Percentiles rank a stretch among this genome's conserved stretches.
phyloP scores from a whole-genome alignment of 2,329 filamentous ascomycete species.

The Cyphellophora attinorum region DNA sequence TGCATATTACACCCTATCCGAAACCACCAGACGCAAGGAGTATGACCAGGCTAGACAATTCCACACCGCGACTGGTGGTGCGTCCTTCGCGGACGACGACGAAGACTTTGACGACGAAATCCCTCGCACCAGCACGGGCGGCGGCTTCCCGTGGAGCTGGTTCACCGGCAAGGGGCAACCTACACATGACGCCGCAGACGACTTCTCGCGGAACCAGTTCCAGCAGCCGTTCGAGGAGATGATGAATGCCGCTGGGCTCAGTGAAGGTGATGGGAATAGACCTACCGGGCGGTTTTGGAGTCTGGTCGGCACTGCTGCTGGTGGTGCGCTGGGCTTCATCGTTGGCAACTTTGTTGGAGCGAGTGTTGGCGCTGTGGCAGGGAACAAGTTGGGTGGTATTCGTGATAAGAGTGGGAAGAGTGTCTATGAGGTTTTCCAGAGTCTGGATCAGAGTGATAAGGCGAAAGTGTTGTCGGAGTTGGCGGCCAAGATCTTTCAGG shows the following conservation, averaged over 20 bases:
- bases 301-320: slow-evolving; percentile 73
- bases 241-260: slow-evolving; percentile 80
- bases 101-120: slow-evolving; percentile 22
- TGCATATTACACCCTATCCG: slow-evolving; percentile 84
- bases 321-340: slow-evolving; percentile 88
- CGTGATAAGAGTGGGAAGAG: slow-evolving; percentile 88
- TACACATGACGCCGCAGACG: slow-evolving; percentile 33
- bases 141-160: slow-evolving; percentile 56
- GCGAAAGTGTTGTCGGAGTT: slow-evolving; percentile 73
- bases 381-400: slow-evolving; percentile 82
- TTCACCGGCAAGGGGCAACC: slow-evolving; percentile 28
- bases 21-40: slow-evolving; percentile 64
- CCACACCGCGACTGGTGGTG: slow-evolving; percentile 38
- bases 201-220: slow-evolving; percentile 70
- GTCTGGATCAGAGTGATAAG: slow-evolving; percentile 74
- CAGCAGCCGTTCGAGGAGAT: slow-evolving; percentile 83
- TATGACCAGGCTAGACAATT: slow-evolving; percentile 68
- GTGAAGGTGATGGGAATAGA: slow-evolving; percentile 38
- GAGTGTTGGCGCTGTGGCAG: slow-evolving; percentile 81
- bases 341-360: slow-evolving; percentile 84
- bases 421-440: slow-evolving; percentile 82
- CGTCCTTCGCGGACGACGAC: slow-evolving; percentile 38
- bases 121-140: slow-evolving; percentile 21
- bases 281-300: slow-evolving; percentile 76
- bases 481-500: slow-evolving; percentile 68